Percentiles rank a stretch among this genome's conserved stretches.
Conservation (phyloP, 148 eudicot species). For the Persicaria tinctoria region DNA sequence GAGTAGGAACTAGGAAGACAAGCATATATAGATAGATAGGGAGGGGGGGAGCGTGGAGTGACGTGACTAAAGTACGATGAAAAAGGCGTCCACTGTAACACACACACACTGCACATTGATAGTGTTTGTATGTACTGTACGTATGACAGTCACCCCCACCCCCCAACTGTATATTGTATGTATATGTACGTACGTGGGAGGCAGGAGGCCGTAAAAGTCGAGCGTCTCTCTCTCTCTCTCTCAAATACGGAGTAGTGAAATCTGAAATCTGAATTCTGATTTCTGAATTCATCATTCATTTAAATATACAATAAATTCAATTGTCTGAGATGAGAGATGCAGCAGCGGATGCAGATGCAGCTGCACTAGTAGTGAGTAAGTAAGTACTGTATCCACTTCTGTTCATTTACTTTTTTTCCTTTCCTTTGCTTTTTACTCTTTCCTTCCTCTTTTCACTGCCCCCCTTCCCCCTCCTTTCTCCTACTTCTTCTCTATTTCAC, state of each 20-base stretch:
- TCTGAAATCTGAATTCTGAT: too few species aligned
- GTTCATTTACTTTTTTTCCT: not conserved
- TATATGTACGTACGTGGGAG: conserved; percentile 3
- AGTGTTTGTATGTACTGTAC: not conserved
- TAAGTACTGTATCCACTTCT: not conserved
- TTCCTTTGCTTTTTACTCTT: not conserved
- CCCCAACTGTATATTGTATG: too few species aligned
- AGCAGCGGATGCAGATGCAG: too few species aligned
- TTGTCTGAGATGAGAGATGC: too few species aligned
- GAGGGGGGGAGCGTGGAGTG: conserved; percentile 19
- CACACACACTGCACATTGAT: not conserved
- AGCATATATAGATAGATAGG: not conserved
- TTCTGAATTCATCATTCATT: too few species aligned
- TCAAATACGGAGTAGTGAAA: too few species aligned
- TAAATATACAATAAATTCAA: too few species aligned
- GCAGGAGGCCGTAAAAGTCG: conserved; percentile 63
- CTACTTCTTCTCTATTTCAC: too few species aligned
- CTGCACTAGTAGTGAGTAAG: not conserved
- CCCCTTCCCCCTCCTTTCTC: not conserved
- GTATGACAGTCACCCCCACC: too few species aligned
- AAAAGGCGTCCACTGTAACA: conserved; percentile 16
- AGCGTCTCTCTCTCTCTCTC: conserved; percentile 26
- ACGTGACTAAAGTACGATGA: conserved; percentile 60
- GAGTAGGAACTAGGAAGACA: too few species aligned
- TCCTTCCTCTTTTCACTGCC: not conserved